Evolutionary conservation across 345 rosid genomes (phyloP).

Genomic region (Psidium friedrichsthalianum): DNA sequence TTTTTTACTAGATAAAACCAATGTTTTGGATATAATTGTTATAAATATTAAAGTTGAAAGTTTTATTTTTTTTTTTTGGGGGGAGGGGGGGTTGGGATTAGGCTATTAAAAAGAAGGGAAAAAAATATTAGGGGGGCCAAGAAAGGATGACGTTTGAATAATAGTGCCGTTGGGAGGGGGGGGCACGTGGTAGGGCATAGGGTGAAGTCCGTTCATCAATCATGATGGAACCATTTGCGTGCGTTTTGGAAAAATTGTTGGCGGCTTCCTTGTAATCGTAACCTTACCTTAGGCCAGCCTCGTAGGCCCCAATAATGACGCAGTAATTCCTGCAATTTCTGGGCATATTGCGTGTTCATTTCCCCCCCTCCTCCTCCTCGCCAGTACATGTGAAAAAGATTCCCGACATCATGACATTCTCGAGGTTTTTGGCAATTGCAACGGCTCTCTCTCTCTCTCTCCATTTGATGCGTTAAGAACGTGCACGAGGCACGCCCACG

Average conservation of each 20-base stretch:
- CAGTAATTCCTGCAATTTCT: not conserved
- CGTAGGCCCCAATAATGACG: not conserved
- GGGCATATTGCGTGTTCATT: not conserved
- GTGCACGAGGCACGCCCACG: not conserved
- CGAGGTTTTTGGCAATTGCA: not conserved
- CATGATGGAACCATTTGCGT: not conserved
- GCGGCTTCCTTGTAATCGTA: not conserved
- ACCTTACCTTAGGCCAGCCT: not conserved
- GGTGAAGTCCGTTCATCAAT: not conserved
- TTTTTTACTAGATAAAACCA: too few species aligned
- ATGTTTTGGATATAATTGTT: too few species aligned
- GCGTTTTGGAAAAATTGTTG: not conserved
- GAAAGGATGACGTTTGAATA: not conserved
- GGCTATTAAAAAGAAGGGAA: too few species aligned
- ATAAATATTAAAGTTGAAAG: too few species aligned
- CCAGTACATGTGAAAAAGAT: not conserved
- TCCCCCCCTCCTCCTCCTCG: not conserved
- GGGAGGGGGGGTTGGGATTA: too few species aligned
- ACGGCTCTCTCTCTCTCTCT: not conserved
- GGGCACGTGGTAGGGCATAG: not conserved
- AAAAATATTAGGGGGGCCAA: not conserved
- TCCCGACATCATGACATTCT: not conserved
- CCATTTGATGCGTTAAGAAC: not conserved
- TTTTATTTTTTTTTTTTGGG: too few species aligned
- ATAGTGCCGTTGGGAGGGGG: not conserved